Evolutionary conservation across 2,329 filamentous ascomycete genomes (phyloP), one percentile per base, ranked within the genome.

Genomic region (Botryosphaeria agaves): DNA sequence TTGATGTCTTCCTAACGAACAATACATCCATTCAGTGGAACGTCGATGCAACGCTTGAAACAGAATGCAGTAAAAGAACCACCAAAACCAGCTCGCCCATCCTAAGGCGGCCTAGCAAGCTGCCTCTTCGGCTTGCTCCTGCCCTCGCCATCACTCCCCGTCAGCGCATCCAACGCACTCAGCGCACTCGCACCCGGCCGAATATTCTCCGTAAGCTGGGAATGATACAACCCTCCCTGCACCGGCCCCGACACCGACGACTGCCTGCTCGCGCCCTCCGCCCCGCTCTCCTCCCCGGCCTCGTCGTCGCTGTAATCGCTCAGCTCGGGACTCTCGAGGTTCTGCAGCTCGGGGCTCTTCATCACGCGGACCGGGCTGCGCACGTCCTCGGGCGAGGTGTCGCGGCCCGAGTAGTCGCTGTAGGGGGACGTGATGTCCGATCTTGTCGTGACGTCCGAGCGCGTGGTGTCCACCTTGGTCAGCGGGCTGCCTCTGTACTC

Each of bases 201-300:
- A n/a, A n/a, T n/a, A n/a, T n/a, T n/a, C n/a, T n/a, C n/a, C n/a
- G n/a, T n/a, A n/a, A n/a, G n/a, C n/a, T n/a, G n/a, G n/a, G n/a
- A n/a, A n/a, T n/a, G n/a, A n/a, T n/a, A n/a, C n/a, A n/a, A n/a
- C n/a, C n/a, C n/a, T n/a, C n/a, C 48, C 21, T 51, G 43, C 27
- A 51, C 49, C 34, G 51, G 45, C 2, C 47, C 47, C 8, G 46
- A 40, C 14, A 48, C 34, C n/a, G 33, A n/a, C n/a, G n/a, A n/a
- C n/a, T n/a, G n/a, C n/a, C n/a, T n/a, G n/a, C n/a, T 34, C n/a
- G 41, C 41, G 12, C 37, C 33, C 14, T 34, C 31, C 7, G 25
- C 19, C 3, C 29, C 30, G 5, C 37, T 30, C 6, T 44, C 41
- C 6, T 45, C 41, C n/a, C 44, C 45, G 14, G 39, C 37, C n/a